phyloP scores from a whole-genome alignment of 2,329 filamentous ascomycete genomes.

The Colletotrichum sp. region DNA sequence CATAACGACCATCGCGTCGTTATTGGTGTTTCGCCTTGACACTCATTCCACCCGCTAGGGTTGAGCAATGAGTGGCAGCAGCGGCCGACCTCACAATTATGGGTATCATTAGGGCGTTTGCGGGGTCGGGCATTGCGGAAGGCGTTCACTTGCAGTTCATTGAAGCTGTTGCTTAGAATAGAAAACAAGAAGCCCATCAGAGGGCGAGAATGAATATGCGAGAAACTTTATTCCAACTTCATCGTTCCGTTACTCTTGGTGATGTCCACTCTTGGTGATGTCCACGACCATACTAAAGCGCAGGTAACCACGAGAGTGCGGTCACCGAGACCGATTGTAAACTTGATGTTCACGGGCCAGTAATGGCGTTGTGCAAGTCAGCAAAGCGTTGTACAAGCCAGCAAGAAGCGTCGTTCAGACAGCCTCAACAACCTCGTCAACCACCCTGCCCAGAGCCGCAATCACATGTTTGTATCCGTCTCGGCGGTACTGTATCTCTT shows the following conservation, averaged over 20 bases:
- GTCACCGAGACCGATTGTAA: background rate
- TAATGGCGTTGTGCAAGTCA: background rate
- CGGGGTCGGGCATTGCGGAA: slow-evolving; percentile 9
- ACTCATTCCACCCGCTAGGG: background rate
- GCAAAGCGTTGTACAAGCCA: background rate
- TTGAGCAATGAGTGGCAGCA: background rate
- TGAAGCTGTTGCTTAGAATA: slow-evolving; percentile 6
- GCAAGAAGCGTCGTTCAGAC: background rate
- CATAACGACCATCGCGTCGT: background rate
- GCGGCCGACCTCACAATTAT: slow-evolving; percentile 3
- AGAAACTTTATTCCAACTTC: background rate
- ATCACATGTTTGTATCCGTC: background rate
- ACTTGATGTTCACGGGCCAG: background rate
- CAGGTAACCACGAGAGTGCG: background rate
- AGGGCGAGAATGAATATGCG: background rate
- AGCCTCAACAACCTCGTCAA: background rate
- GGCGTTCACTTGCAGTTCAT: slow-evolving; percentile 13
- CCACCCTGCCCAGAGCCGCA: background rate
- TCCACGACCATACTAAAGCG: background rate
- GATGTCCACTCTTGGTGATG: background rate
- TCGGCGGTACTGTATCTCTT: background rate
- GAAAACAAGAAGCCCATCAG: background rate
- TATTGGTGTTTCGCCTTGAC: background rate
- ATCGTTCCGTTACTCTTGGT: background rate
- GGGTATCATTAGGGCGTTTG: slow-evolving; percentile 17